phyloP scores from a whole-genome alignment of 306 rosid species.

The Lagenaria siceraria region DNA sequence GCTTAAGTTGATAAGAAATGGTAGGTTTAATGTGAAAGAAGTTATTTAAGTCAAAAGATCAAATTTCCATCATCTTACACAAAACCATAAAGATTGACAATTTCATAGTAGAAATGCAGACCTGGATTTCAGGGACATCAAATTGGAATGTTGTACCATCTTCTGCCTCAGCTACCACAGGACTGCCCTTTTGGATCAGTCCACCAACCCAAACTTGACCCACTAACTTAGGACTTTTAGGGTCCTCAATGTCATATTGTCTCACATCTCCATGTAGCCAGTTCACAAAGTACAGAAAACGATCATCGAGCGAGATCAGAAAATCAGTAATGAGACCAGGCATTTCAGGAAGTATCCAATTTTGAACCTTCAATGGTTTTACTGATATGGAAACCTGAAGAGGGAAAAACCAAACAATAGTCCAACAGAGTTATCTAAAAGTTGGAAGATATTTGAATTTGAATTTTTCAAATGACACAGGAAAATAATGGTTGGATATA shows the following conservation, averaged over 20 bases:
- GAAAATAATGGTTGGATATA: neutral
- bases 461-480: neutral
- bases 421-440: neutral
- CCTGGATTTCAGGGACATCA: conserved; percentile 82
- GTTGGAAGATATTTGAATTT: neutral
- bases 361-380: conserved; percentile 70
- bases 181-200: conserved; percentile 64
- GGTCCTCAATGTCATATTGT: conserved; percentile 75
- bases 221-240: conserved; percentile 43
- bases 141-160: conserved; percentile 62
- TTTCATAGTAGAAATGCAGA: conserved; percentile 13
- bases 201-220: conserved; percentile 96
- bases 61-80: neutral
- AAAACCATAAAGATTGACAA: neutral
- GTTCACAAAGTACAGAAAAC: conserved; percentile 71
- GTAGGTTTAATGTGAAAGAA: neutral
- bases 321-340: conserved; percentile 91
- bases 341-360: conserved; percentile 94
- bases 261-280: conserved; percentile 98
- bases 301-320: conserved; percentile 82
- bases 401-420: neutral
- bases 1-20: neutral
- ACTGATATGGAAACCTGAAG: conserved; percentile 62
- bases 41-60: neutral
- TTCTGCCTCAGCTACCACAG: conserved; percentile 41